phyloP scores from a whole-genome alignment of 1,139 yeast genomes.

The Chernovozyma aurita region DNA sequence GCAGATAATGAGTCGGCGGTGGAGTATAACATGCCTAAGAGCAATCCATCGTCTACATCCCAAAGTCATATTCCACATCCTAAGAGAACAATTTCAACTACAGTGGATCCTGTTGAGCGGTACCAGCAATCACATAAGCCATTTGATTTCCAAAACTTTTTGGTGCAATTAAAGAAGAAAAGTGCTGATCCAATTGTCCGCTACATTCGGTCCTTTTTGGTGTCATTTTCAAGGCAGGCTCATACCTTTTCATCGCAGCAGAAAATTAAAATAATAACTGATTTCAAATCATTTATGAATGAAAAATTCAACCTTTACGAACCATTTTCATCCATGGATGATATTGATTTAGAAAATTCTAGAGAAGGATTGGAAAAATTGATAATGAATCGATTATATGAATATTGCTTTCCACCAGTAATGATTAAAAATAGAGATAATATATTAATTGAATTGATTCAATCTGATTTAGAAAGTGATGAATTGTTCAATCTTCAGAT shows the following conservation, averaged over 20 bases:
- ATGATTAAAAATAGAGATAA: conserved; percentile 42
- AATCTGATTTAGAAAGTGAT: conserved; percentile 63
- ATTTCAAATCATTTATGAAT: conserved; percentile 68
- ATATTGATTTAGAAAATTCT: conserved; percentile 62
- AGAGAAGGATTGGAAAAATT: conserved; percentile 91
- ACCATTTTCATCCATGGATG: conserved; percentile 69
- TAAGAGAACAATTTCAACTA: not conserved
- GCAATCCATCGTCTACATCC: not conserved
- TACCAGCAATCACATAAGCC: conserved; percentile 44
- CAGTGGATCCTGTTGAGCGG: conserved; percentile 26
- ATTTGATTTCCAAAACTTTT: conserved; percentile 80
- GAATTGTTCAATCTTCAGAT: conserved; percentile 50
- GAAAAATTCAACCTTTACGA: conserved; percentile 61
- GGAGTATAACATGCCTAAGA: not conserved
- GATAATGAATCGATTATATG: conserved; percentile 81
- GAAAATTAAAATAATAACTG: conserved; percentile 69
- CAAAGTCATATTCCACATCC: not conserved
- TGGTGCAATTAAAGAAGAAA: conserved; percentile 64
- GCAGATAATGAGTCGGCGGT: not conserved
- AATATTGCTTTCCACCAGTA: conserved; percentile 77
- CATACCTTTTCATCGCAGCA: conserved; percentile 66
- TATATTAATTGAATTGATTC: conserved; percentile 30
- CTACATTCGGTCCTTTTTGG: conserved; percentile 75
- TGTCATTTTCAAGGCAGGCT: conserved; percentile 65
- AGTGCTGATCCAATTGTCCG: conserved; percentile 87